Base-by-base conservation (phyloP, 495 filamentous ascomycete genomes). In the Barbatosphaeria neglecta region DNA sequence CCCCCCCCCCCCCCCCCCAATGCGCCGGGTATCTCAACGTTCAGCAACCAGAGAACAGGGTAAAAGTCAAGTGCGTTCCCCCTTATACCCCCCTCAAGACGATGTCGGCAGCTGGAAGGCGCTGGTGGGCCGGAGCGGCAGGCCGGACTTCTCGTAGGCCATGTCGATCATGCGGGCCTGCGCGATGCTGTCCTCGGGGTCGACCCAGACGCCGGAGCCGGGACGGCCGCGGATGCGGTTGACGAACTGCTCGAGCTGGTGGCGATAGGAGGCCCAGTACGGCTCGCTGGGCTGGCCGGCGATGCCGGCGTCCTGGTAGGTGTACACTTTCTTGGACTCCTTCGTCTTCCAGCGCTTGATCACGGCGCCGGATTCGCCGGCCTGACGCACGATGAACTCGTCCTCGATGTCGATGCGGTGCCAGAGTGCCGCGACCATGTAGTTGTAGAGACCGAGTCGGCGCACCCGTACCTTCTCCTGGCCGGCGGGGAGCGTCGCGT, bases 221-320 rank as follows among this genome's bases (percentile, higher is more conserved):
- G 63, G 48, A 5, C 69, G 56, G 0, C 70, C 69, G 22, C 67
- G 69, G 4, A 81, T 50, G 19, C 52, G 59, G 51, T 79, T 73
- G 15, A 81, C 72, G 51, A 82, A 82, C 46, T 73, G 62, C 48
- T 81, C 69, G 6, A 82, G 59, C 58, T 76, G 68, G 48, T 73
- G 62, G 10, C 68, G 63, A 50, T 77, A 78, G 2, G 68, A 68
- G 1, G 61, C 51, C 77, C 77, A 81, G 50, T 63, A 65, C 10
- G 52, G 44, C 48, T 73, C 64, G 7, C 68, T 67, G n/a, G 48
- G 42, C 47, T 59, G 44, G 33, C 60, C 52, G n/a, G n/a, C n/a
- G 7, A 61, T 43, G n/a, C 61, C 56, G 3, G 53, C 56, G 1
- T 65, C 65, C n/a, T 55, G 51, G 54, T 63, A 72, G 0, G 57